Conservation (phyloP, 192 early-diverging fungal genomes). For the Coemansia sp. region DNA sequence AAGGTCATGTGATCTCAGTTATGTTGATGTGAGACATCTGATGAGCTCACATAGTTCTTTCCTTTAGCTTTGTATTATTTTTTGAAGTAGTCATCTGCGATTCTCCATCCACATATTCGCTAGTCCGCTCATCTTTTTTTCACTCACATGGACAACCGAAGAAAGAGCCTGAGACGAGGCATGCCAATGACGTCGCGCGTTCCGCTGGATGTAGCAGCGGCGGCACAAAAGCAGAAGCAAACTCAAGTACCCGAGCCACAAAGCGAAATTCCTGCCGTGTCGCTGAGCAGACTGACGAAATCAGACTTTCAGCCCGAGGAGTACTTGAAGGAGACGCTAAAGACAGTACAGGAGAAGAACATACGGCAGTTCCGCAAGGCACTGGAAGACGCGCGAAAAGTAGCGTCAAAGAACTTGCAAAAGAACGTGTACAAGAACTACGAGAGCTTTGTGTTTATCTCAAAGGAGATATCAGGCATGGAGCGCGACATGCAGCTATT, state of each 20-base stretch:
- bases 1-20: neutral
- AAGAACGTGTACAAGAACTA: slow-evolving; percentile 75
- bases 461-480: slow-evolving; percentile 74
- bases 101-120: neutral
- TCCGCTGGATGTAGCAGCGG: slow-evolving; percentile 1
- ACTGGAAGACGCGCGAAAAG: slow-evolving; percentile 59
- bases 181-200: slow-evolving; percentile 16
- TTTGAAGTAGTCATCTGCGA: too few species aligned
- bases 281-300: slow-evolving; percentile 36
- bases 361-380: slow-evolving; percentile 54
- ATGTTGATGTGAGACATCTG: neutral
- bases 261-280: slow-evolving; percentile 31
- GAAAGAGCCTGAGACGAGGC: slow-evolving; percentile 25
- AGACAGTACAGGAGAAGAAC: slow-evolving; percentile 22
- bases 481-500: slow-evolving; percentile 70
- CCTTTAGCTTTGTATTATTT: too few species aligned
- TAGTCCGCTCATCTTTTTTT: neutral
- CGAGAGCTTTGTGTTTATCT: slow-evolving; percentile 72
- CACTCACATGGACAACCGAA: slow-evolving; percentile 11
- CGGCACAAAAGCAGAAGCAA: neutral
- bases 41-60: neutral
- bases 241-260: neutral
- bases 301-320: slow-evolving; percentile 42
- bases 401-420: slow-evolving; percentile 61
- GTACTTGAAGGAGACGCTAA: slow-evolving; percentile 42